These are phyloP conservation scores for Russula abietina DNA, from an alignment of 768 basidiomycete genomes.

Conservation along the genomic window DNA sequence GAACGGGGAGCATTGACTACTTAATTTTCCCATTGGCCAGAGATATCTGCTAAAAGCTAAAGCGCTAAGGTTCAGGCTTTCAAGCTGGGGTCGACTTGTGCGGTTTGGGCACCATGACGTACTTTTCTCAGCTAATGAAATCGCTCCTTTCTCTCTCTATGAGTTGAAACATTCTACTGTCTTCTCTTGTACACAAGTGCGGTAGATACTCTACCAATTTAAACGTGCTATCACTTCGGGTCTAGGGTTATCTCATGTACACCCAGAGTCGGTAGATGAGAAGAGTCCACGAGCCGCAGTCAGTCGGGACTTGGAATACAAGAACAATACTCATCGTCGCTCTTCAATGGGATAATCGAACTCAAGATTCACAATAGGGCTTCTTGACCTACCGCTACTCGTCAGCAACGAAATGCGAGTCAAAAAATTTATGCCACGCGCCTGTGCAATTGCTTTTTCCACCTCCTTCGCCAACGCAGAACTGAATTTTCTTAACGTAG, in stretches of 20 bases:
- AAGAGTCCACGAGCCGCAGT: background rate
- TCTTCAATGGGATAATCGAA: background rate
- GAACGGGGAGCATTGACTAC: background rate
- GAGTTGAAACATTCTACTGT: too few species aligned
- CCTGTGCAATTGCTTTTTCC: conserved; percentile 20
- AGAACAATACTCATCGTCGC: background rate
- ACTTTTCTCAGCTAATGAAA: too few species aligned
- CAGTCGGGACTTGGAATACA: background rate
- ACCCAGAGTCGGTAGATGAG: background rate
- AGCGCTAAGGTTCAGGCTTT: too few species aligned
- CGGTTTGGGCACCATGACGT: too few species aligned
- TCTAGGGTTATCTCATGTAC: background rate
- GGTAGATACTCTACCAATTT: background rate
- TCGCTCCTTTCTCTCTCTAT: too few species aligned
- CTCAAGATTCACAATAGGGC: conserved; percentile 18
- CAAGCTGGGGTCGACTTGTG: too few species aligned
- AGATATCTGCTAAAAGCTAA: too few species aligned
- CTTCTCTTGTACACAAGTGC: too few species aligned
- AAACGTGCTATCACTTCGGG: background rate
- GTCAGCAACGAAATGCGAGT: background rate
- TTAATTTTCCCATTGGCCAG: background rate
- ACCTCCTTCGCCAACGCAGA: conserved; percentile 17
- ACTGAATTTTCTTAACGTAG: conserved; percentile 17
- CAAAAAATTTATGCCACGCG: background rate
- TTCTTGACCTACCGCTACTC: conserved; percentile 14